Evolutionary conservation across 2,329 filamentous ascomycete genomes (phyloP).

Genomic region (Clarireedia monteithiana): DNA sequence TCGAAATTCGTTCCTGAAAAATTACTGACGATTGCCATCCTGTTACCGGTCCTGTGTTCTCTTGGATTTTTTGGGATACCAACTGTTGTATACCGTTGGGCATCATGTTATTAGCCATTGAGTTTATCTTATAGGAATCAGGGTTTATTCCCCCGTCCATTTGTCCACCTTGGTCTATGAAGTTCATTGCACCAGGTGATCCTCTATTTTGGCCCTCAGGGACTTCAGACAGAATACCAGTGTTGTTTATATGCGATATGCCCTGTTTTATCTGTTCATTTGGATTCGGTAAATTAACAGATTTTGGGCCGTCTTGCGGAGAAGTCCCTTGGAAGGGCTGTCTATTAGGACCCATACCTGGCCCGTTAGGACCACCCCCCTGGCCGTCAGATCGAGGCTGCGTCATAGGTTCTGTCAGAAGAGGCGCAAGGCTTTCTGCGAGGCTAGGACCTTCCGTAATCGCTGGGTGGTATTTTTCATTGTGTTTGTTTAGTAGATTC

Average conservation of each 20-base stretch:
- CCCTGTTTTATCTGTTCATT: slow-evolving; percentile 72
- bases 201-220: slow-evolving; percentile 62
- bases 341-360: slow-evolving; percentile 48
- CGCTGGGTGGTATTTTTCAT: neutral
- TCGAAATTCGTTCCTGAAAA: no score
- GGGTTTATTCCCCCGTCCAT: slow-evolving; percentile 56
- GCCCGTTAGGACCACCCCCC: slow-evolving; percentile 37
- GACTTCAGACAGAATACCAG: slow-evolving; percentile 61
- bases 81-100: slow-evolving; percentile 46
- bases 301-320: slow-evolving; percentile 56
- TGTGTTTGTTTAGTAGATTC: neutral
- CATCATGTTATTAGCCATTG: slow-evolving; percentile 51
- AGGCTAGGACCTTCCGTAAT: neutral
- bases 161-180: slow-evolving; percentile 41
- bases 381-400: slow-evolving; percentile 36
- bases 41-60: no score
- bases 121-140: slow-evolving; percentile 47
- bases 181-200: slow-evolving; percentile 58
- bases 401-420: no score
- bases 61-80: no score
- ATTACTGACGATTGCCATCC: no score
- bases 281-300: slow-evolving; percentile 68
- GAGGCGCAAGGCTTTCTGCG: neutral
- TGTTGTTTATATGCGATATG: slow-evolving; percentile 64
- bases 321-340: slow-evolving; percentile 62